Conservation (phyloP, 1,284 basidiomycete species). For the Fomitopsis palustris region DNA sequence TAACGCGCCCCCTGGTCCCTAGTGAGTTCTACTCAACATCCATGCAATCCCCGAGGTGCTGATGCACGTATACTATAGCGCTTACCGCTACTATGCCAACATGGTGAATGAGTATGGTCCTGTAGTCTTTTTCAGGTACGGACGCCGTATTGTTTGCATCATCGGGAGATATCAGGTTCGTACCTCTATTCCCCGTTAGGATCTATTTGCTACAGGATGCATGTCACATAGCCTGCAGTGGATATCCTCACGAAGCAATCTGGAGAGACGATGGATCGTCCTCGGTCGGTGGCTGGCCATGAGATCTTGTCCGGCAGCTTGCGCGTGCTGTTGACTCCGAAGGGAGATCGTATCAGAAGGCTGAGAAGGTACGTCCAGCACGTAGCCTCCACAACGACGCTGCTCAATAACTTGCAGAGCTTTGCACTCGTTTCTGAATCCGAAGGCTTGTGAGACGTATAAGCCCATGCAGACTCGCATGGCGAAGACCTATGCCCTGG, state of each 20-base stretch:
- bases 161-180: conserved; percentile 32
- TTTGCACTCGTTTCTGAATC: conserved; percentile 51
- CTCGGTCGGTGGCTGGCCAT: conserved; percentile 19
- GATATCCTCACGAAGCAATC: conserved; percentile 32
- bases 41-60: no score
- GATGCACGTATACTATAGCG: neutral
- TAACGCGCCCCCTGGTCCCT: neutral
- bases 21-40: neutral
- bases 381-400: neutral
- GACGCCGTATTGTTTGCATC: conserved; percentile 30
- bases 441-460: conserved; percentile 43
- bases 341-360: conserved; percentile 19
- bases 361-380: conserved; percentile 20
- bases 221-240: conserved; percentile 16
- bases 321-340: conserved; percentile 17
- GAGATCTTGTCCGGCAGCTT: conserved; percentile 25
- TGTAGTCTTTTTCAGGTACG: conserved; percentile 31
- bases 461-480: conserved; percentile 42
- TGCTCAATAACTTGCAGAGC: conserved; percentile 26
- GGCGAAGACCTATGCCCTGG: conserved; percentile 47
- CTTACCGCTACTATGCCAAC: conserved; percentile 22
- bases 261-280: conserved; percentile 23
- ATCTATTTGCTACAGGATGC: neutral
- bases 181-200: neutral
- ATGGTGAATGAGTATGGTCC: conserved; percentile 36